Base-by-base conservation (phyloP, 805 yeast species). In the Debaryomyces hansenii region DNA sequence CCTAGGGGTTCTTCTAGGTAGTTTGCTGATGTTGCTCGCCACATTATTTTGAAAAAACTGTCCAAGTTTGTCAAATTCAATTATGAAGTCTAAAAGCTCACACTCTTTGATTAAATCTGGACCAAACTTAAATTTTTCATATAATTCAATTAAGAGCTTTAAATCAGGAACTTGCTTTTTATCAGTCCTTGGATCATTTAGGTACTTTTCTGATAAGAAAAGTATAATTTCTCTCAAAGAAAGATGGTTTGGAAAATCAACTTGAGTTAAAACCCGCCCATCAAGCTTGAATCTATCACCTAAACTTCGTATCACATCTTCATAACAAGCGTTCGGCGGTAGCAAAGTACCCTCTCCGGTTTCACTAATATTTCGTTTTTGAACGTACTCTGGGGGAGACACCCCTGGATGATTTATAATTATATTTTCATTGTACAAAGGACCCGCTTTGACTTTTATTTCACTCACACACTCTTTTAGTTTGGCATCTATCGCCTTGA, bases 221-320 rank as follows among this genome's bases (percentile, higher is more conserved):
- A 73, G 59, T 5, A 77, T 47, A 8, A 72, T 63, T 50, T 76
- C 81, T 27, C 75, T 57, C 46, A 78, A 68, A 2, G 78, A 65
- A 46, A 63, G 60, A 47, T 69, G 58, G n/a, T 53, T 46, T 0
- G 82, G 81, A 28, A 70, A 43, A 8, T 56, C 56, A 12, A 57
- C 66, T 53, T 63, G 57, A 2, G 69, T 65, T 14, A 77, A 57
- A 27, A 78, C 56, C 12, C 59, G 58, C 3, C 78, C 77, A 37
- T 73, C 75, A 58, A 76, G 75, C 54, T 75, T 78, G 47, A 85
- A 60, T 49, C 80, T 79, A 58, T 83, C 80, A 12, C 85, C 79
- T 47, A 81, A 72, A 54, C 84, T 74, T 58, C 86, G 70, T 12
- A 84, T 67, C 33, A 84, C 78, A 51, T 81, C 82, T 54, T 83